These are phyloP conservation scores for Physaria fendleri DNA, from an alignment of 345 rosid species.

Conservation along the genomic window DNA sequence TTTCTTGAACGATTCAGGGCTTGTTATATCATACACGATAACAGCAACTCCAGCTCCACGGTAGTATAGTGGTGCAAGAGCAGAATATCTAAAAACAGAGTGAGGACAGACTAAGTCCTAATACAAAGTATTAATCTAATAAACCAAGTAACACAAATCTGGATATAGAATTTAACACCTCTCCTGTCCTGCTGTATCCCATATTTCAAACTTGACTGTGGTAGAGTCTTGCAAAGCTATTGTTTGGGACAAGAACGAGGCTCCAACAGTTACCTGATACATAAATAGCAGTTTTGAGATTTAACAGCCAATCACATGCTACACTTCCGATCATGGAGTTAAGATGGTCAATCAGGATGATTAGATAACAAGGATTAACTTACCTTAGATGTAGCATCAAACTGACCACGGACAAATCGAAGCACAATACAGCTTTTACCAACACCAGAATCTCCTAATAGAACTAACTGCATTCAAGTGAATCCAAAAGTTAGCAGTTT, in stretches of 20 bases:
- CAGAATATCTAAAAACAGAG: conserved; percentile 64
- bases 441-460: conserved; percentile 96
- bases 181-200: conserved; percentile 99
- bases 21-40: conserved; percentile 93
- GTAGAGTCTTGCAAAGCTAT: conserved; percentile 96
- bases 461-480: conserved; percentile 58
- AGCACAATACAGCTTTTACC: conserved; percentile 98
- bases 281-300: conserved; percentile 7
- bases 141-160: conserved; percentile 14
- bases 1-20: conserved; percentile 81
- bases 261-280: conserved; percentile 94
- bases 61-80: conserved; percentile 94
- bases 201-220: conserved; percentile 93
- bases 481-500: conserved; percentile 4
- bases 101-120: not conserved
- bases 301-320: not conserved
- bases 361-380: not conserved
- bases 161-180: conserved; percentile 41
- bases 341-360: not conserved
- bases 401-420: conserved; percentile 98
- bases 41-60: conserved; percentile 97
- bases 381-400: conserved; percentile 96
- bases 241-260: conserved; percentile 94
- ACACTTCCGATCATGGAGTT: not conserved
- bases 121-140: not conserved